phyloP scores from a whole-genome alignment of 768 basidiomycete species.

The Trichaptum fuscoviolaceum region DNA sequence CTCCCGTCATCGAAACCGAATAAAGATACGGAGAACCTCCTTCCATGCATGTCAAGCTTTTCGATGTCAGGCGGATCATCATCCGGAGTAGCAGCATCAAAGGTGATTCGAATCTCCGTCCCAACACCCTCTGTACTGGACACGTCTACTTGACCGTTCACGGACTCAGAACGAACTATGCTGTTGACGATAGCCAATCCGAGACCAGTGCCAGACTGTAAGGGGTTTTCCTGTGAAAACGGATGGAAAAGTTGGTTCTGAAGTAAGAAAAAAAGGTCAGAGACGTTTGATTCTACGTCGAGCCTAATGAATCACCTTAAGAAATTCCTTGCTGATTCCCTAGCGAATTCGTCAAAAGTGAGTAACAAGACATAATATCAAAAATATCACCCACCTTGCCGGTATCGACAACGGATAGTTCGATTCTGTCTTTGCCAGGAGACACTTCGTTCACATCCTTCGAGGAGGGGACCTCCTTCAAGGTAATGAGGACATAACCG shows the following conservation, averaged over 20 bases:
- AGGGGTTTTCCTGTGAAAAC: constrained; percentile 93
- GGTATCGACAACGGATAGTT: constrained; percentile 81
- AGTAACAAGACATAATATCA: neutral
- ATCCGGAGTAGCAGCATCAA: constrained; percentile 62
- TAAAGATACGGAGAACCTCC: constrained; percentile 46
- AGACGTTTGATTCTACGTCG: neutral
- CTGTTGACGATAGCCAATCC: constrained; percentile 94
- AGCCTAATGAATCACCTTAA: constrained; percentile 50
- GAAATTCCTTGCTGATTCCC: constrained; percentile 90
- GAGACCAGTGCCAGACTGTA: constrained; percentile 89
- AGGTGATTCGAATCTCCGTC: constrained; percentile 85
- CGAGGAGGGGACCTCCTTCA: constrained; percentile 64
- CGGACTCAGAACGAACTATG: constrained; percentile 79
- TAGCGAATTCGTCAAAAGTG: constrained; percentile 20
- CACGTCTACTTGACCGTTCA: constrained; percentile 90
- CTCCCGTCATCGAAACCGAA: constrained; percentile 64
- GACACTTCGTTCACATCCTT: constrained; percentile 35
- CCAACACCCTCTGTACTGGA: constrained; percentile 87
- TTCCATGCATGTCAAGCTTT: neutral
- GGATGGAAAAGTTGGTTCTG: constrained; percentile 95
- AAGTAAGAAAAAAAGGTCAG: constrained; percentile 3
- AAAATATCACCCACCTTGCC: constrained; percentile 59
- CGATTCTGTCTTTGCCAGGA: constrained; percentile 63
- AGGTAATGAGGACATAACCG: constrained; percentile 81
- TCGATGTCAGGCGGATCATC: constrained; percentile 24